Evolutionary conservation across 192 early-diverging fungal species (phyloP), one percentile per base, ranked within the genome.

Genomic region (Coemansia sp.): DNA sequence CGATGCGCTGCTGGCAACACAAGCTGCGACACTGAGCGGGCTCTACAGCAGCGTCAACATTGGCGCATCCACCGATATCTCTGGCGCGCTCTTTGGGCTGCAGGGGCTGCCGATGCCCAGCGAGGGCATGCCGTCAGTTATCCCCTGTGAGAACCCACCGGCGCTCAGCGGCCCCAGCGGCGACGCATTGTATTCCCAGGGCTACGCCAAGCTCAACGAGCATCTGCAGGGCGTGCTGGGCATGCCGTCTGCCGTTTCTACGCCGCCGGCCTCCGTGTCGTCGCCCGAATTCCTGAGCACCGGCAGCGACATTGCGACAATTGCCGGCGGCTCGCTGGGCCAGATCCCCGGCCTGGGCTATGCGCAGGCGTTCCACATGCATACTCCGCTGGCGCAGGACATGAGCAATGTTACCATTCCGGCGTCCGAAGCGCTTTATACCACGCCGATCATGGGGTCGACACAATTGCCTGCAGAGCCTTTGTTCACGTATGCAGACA

Each of bases 401-500:
- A 53, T 14, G 28, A 23, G n/a, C 55, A 27, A 4, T 15, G 51
- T 11, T 26, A 39, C 45, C 45, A n/a, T 47, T 47, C 27, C 26
- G 27, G 45, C 45, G 3, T 4, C 45, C 14, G 52, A 40, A 42
- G 52, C 32, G 26, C 31, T 54, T 17, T 65, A 57, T 31, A 40
- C 58, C 27, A 57, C 59, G 53, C 58, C 55, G 27, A 58, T 67
- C 55, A 65, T 57, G 47, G 60, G 60, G 35, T 50, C 64, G 42
- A 36, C 47, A n/a, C 59, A 48, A 17, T 15, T 45, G 44, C 53
- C 58, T 21, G 64, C 38, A 19, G 70, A 62, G 51, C 52, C 60
- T 50, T 53, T 74, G 59, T 74, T 58, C 60, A 39, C 31, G 8
- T 66, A 73, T 65, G 53, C 63, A 53, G 45, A 53, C 29, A 50